Base-by-base conservation (phyloP, 495 filamentous ascomycete species). In the Podospora australis region DNA sequence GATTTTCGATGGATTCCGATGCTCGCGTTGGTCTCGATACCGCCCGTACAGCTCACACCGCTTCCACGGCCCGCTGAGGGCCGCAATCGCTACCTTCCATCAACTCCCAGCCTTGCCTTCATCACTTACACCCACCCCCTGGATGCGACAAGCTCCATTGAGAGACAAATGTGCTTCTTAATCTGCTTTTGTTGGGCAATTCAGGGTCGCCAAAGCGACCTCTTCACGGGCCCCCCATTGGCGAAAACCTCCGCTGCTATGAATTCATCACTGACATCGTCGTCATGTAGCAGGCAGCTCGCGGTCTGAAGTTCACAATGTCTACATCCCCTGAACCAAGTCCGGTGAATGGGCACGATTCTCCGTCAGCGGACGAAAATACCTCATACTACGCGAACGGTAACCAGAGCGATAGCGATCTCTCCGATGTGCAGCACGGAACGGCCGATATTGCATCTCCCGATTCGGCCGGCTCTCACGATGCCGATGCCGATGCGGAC, bases 391-490 rank as follows among this genome's bases (percentile, higher is more conserved):
- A 57, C 19, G 46, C 61, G 48, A 64, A 69, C 48, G 62, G 56
- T 32, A 55, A 59, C 34, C 57, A 52, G 34, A 71, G 70, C 57
- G 68, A 73, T 30, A 73, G 68, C 65, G 72, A 72, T 30, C 52
- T 73, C 19, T 75, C 72, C 22, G 72, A 75, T 25, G 64, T 65
- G 36, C 67, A 72, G 36, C 64, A 65, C 45, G 59, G 63, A 41
- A 57, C 40, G 9, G 52, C 22, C 14, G 53, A 58, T 30, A 38
- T 35, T 26, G 46, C 60, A 14, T 58, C 66, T 20, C 50, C 66
- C 41, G 73, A 79, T 51, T 74, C 77, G 51, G 49, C 66, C 41
- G 73, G 79, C 51, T 74, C 77, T 52, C 77, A 78, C 63, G 75
- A 64, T 53, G 64, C 61, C 20, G 56, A 43, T 5, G 20, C 24